Evolutionary conservation across 140 eudicot genomes (phyloP), one percentile per base, ranked within the genome.

Genomic region (Oenanthe javanica): DNA sequence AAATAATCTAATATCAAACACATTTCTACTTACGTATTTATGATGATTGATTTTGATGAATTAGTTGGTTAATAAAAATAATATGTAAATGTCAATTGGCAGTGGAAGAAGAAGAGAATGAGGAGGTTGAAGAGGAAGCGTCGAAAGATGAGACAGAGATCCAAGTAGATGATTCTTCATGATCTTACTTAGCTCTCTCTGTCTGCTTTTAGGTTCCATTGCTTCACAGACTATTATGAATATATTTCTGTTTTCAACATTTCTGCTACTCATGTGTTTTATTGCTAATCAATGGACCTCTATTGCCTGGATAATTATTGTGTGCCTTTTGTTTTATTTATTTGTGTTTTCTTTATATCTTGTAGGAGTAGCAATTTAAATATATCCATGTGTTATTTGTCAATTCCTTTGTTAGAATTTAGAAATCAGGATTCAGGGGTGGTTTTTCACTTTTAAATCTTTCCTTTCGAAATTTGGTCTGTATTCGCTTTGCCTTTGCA

Each of bases 41-140:
- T 31, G 31, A 31, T 31, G 31, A 31, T 31, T 31, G 31, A 31
- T 31, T 31, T 31, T 31, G 31, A 31, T 31, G 31, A 31, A 19
- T 61, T 21, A 18, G 71, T 25, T 23, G 71, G 5, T 63, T 63
- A 0, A 18, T n/a, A 9, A 61, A 0, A 4, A 18, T 9, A 31
- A 31, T 31, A 31, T 31, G 31, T 31, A 31, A 31, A 31, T 6
- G 38, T 63, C 6, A 1, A 42, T 42, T 63, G 72, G 48, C 84
- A 74, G 84, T 74, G 81, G 81, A 82, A 82, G 84, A 82, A 75
- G 81, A 82, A 82, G 84, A 47, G 84, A 45, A 82, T 82, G 84
- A 75, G 81, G 84, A 82, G 84, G 84, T 82, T 82, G 84, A 82
- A 82, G 84, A 47, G 84, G 84, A 82, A 82, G 81, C 84, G 84